phyloP scores from a whole-genome alignment of 352 stramenopile genomes.

The Pythium periplocum region DNA sequence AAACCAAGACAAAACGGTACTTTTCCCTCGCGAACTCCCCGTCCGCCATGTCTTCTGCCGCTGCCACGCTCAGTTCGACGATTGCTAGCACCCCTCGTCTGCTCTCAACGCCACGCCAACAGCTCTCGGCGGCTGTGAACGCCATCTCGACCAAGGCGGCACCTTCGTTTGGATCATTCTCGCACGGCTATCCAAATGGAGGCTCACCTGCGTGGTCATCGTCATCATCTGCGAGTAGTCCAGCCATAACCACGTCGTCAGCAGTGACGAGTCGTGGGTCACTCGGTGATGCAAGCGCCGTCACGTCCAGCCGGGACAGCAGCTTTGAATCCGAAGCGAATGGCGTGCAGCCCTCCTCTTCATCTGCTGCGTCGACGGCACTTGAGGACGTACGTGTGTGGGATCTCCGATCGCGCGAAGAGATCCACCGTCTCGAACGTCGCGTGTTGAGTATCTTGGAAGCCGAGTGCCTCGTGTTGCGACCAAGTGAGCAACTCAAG shows the following conservation, averaged over 20 bases:
- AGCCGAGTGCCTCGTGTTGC: constrained; percentile 44
- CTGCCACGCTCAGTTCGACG: constrained; percentile 60
- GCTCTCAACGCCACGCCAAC: constrained; percentile 60
- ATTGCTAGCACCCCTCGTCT: constrained; percentile 70
- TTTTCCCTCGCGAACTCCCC: constrained; percentile 56
- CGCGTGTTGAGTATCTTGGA: constrained; percentile 49
- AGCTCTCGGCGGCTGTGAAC: constrained; percentile 72
- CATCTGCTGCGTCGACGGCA: too few relatives aligned
- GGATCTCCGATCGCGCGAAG: constrained; percentile 51
- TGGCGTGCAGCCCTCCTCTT: too few relatives aligned
- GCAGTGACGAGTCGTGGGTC: neutral
- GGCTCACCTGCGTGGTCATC: too few relatives aligned
- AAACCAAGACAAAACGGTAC: constrained; percentile 60
- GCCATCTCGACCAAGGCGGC: constrained; percentile 72
- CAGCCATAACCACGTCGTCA: neutral
- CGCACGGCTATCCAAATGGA: constrained; percentile 10
- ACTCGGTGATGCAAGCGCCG: neutral
- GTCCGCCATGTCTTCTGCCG: constrained; percentile 68
- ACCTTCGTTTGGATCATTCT: constrained; percentile 57
- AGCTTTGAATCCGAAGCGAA: too few relatives aligned
- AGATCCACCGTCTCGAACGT: constrained; percentile 53
- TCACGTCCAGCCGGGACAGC: neutral
- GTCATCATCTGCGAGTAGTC: neutral
- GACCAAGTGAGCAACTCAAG: constrained; percentile 43
- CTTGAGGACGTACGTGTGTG: constrained; percentile 22